A percentile compares a stretch with the other conserved stretches of the same genome.
These are phyloP conservation scores for Tripterygium wilfordii DNA, from an alignment of 177 flowering plant species.

Conservation along the genomic window DNA sequence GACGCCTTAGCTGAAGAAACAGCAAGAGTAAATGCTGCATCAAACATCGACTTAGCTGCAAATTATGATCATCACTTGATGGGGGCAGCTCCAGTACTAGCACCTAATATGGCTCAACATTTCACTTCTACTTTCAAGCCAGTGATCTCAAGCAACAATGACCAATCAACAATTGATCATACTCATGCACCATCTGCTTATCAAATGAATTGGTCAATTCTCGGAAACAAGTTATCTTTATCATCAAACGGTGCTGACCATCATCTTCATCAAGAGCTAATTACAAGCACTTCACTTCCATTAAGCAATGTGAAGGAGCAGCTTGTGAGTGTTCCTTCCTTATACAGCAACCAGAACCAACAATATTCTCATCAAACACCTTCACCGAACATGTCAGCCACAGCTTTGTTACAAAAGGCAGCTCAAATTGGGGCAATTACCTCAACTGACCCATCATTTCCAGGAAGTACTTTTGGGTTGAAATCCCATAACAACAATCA, in stretches of 20 bases:
- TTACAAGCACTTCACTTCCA: conserved; percentile 21
- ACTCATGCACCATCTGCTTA: conserved; percentile 28
- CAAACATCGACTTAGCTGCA: conserved; percentile 20
- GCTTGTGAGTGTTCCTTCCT: conserved; percentile 46
- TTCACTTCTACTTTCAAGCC: conserved; percentile 59
- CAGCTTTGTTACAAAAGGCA: conserved; percentile 84
- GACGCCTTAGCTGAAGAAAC: conserved; percentile 94
- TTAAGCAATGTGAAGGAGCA: conserved; percentile 20
- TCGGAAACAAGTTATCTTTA: conserved; percentile 40
- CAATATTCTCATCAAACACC: conserved; percentile 30
- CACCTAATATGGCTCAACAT: conserved; percentile 38
- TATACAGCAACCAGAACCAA: conserved; percentile 59
- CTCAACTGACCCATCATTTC: conserved; percentile 27
- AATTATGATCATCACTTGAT: conserved; percentile 40
- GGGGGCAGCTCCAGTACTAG: conserved; percentile 49
- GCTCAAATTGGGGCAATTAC: conserved; percentile 76
- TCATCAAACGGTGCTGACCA: too few relatives aligned
- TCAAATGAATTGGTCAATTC: conserved; percentile 36
- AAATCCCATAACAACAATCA: conserved; percentile 26
- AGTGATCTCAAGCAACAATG: too few relatives aligned
- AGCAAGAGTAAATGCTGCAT: conserved; percentile 56
- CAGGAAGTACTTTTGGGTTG: conserved; percentile 35
- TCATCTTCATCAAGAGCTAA: conserved; percentile 7
- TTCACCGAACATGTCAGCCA: conserved; percentile 73
- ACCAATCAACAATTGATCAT: too few relatives aligned